These are phyloP conservation scores for Friedmanniomyces simplex DNA, from an alignment of 495 filamentous ascomycete species.

Conservation along the genomic window DNA sequence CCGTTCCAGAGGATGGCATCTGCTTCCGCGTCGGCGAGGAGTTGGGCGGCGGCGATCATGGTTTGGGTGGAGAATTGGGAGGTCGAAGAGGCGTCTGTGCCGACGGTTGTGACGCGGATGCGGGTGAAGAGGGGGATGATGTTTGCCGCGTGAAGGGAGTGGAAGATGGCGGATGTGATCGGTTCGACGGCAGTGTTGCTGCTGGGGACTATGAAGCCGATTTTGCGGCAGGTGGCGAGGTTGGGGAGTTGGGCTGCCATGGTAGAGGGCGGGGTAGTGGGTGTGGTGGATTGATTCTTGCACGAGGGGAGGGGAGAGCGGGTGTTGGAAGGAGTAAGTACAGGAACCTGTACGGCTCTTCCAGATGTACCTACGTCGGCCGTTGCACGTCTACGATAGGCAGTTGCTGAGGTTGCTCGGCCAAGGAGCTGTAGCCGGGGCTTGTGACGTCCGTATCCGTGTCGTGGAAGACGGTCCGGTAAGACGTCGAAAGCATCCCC, in stretches of 20 bases:
- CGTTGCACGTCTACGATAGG: no score
- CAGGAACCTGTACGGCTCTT: no score
- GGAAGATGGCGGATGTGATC: conserved; percentile 5
- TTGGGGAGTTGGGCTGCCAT: conserved; percentile 3
- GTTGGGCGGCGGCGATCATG: conserved; percentile 7
- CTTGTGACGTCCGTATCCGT: neutral
- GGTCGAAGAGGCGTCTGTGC: neutral
- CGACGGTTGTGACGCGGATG: conserved; percentile 5
- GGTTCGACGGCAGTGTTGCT: conserved; percentile 14
- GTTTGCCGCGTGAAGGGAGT: neutral
- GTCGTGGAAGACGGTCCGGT: no score
- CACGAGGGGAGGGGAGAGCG: neutral
- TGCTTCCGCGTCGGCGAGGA: conserved; percentile 9
- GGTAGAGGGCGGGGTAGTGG: neutral
- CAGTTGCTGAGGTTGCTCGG: no score
- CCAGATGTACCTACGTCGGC: no score
- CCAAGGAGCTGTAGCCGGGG: neutral
- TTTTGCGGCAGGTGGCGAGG: conserved; percentile 8
- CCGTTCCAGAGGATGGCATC: conserved; percentile 15
- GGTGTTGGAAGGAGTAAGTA: no score
- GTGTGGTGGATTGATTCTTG: neutral
- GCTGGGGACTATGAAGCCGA: conserved; percentile 17
- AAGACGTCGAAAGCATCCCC: no score
- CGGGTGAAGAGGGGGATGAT: conserved; percentile 15
- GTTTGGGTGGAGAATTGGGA: conserved; percentile 5